Evolutionary conservation across 1,284 basidiomycete species (phyloP).

Genomic region (Leucoagaricus sp.): DNA sequence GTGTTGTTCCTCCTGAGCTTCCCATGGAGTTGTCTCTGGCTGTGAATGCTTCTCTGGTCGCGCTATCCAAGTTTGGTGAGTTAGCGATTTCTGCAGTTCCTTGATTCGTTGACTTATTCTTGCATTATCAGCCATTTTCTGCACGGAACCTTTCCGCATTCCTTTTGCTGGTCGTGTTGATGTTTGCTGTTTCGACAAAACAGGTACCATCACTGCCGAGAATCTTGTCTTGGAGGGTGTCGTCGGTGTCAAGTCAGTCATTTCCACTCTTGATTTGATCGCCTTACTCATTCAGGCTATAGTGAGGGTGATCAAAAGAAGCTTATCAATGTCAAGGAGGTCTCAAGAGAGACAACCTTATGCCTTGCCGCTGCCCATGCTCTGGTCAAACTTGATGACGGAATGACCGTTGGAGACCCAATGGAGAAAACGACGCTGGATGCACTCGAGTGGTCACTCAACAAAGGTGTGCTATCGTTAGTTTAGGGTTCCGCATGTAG

Average conservation of each 20-base stretch:
- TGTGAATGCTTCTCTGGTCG: constrained; percentile 92
- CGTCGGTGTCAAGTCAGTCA: constrained; percentile 78
- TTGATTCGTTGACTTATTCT: not conserved
- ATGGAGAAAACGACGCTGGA: constrained; percentile 99
- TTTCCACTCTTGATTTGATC: not conserved
- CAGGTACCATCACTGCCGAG: constrained; percentile 94
- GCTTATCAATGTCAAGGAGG: constrained; percentile 80
- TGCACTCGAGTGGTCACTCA: constrained; percentile 88
- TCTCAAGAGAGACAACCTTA: constrained; percentile 77
- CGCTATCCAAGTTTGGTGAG: constrained; percentile 87
- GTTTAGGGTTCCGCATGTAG: not conserved
- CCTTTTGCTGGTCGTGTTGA: constrained; percentile 92
- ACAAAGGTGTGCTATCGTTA: constrained; percentile 54
- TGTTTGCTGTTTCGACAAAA: constrained; percentile 98
- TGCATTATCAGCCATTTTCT: constrained; percentile 79
- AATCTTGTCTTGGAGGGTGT: constrained; percentile 94
- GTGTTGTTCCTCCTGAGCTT: constrained; percentile 92
- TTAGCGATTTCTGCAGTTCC: constrained; percentile 2
- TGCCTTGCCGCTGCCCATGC: constrained; percentile 96
- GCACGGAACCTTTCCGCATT: constrained; percentile 96
- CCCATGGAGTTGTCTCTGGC: constrained; percentile 96
- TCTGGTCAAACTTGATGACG: constrained; percentile 90
- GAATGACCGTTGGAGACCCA: constrained; percentile 93
- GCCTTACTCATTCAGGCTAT: not conserved
- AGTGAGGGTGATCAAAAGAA: constrained; percentile 50